These are phyloP conservation scores for Cokeromyces recurvatus DNA, from an alignment of 371 early-diverging fungal genomes.

Conservation along the genomic window DNA sequence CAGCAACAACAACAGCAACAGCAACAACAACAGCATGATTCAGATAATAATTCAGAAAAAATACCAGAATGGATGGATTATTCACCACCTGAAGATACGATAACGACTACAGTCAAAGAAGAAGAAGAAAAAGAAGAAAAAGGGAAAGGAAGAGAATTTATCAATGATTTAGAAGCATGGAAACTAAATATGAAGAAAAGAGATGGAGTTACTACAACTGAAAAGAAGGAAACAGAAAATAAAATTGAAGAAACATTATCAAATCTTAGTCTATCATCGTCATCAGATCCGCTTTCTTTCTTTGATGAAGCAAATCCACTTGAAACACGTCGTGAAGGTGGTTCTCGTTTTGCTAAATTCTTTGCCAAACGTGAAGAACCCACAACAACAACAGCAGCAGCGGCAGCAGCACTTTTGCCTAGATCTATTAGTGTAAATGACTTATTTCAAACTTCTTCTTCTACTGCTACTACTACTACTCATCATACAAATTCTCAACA, in stretches of 20 bases:
- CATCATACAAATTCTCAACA: not conserved
- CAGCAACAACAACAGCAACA: conserved; percentile 2
- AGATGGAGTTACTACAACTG: conserved; percentile 22
- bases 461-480: not conserved
- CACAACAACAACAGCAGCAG: not conserved
- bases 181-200: conserved; percentile 60
- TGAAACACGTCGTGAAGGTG: conserved; percentile 27
- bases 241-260: not conserved
- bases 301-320: conserved; percentile 6
- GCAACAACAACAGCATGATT: conserved; percentile 3
- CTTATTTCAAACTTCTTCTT: conserved; percentile 36
- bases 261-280: not conserved
- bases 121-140: conserved; percentile 25
- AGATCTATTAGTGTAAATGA: conserved; percentile 48
- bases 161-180: conserved; percentile 61
- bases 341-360: conserved; percentile 64
- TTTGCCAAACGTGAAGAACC: conserved; percentile 49
- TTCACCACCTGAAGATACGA: conserved; percentile 3
- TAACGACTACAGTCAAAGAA: conserved; percentile 19
- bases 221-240: conserved; percentile 1
- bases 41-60: conserved; percentile 21
- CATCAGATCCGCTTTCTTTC: conserved; percentile 5
- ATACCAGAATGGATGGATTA: conserved; percentile 70
- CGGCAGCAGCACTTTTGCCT: conserved; percentile 7
- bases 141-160: no score